Evolutionary conservation across 2,329 filamentous ascomycete genomes (phyloP).

Genomic region (Rutstroemia sp.): DNA sequence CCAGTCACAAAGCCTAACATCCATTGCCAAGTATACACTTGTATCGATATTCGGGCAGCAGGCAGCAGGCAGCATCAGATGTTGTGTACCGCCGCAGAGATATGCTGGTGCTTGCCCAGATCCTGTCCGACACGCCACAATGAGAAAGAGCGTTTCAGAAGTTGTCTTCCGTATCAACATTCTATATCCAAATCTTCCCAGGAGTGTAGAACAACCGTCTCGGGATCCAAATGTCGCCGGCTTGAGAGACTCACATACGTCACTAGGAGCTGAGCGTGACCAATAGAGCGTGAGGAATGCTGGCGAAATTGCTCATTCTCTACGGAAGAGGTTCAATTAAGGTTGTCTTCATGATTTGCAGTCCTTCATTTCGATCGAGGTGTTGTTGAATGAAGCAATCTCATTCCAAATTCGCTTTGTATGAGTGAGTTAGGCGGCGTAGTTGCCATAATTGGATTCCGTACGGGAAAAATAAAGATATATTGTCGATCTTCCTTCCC

Average conservation of each 20-base stretch:
- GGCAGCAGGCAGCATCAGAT: background rate
- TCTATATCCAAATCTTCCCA: background rate
- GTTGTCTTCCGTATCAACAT: background rate
- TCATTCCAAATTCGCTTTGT: background rate
- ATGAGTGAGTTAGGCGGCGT: no score
- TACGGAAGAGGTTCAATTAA: background rate
- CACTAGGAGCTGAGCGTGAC: background rate
- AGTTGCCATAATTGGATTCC: background rate
- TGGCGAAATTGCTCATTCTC: background rate
- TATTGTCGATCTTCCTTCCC: background rate
- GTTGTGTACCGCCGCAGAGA: background rate
- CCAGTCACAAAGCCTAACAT: background rate
- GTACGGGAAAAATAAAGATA: background rate
- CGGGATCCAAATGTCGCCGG: background rate
- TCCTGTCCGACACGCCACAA: background rate
- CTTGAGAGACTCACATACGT: background rate
- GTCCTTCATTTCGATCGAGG: background rate
- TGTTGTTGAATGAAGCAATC: background rate
- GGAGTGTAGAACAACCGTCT: background rate
- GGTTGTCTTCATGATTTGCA: background rate
- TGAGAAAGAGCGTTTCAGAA: conserved; percentile 5
- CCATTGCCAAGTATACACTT: background rate
- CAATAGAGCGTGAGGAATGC: background rate
- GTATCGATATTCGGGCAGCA: background rate
- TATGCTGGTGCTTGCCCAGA: background rate